Conservation (phyloP, 306 rosid genomes). For the Casuarina cunninghamiana region DNA sequence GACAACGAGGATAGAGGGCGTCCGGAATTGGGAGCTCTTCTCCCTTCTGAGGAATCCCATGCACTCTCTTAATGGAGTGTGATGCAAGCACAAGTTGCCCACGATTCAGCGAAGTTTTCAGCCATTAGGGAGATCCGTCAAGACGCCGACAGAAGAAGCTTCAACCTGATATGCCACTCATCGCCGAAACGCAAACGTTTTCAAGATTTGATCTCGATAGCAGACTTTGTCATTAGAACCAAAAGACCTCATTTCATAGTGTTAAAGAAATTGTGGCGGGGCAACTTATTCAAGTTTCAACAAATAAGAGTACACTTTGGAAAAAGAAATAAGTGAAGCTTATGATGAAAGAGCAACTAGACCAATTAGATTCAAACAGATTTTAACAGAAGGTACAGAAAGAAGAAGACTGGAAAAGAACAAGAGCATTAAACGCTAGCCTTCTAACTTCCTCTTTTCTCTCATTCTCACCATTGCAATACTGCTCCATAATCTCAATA, state of each 20-base stretch:
- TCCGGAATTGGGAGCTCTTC: neutral
- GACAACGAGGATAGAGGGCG: neutral
- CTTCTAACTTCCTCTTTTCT: slow-evolving; percentile 52
- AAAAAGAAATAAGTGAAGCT: neutral
- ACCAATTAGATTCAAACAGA: slow-evolving; percentile 35
- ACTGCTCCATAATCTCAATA: slow-evolving; percentile 26
- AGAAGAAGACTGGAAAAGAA: slow-evolving; percentile 39
- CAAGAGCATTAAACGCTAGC: slow-evolving; percentile 46
- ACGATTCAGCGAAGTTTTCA: neutral
- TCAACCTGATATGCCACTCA: neutral
- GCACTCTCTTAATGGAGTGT: neutral
- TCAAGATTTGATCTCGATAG: neutral
- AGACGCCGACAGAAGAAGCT: neutral
- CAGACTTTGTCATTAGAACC: neutral
- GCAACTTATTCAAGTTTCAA: neutral
- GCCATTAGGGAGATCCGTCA: neutral
- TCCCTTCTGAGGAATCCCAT: neutral
- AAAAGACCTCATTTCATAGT: neutral
- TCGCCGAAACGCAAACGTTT: neutral
- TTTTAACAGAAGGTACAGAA: slow-evolving; percentile 30
- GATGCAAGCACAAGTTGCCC: neutral
- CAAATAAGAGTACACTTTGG: neutral
- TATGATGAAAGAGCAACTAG: slow-evolving; percentile 18
- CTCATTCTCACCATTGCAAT: slow-evolving; percentile 22
- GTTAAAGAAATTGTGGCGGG: neutral